phyloP scores from a whole-genome alignment of 1,139 yeast genomes.

The Meyerozyma carpophila region DNA sequence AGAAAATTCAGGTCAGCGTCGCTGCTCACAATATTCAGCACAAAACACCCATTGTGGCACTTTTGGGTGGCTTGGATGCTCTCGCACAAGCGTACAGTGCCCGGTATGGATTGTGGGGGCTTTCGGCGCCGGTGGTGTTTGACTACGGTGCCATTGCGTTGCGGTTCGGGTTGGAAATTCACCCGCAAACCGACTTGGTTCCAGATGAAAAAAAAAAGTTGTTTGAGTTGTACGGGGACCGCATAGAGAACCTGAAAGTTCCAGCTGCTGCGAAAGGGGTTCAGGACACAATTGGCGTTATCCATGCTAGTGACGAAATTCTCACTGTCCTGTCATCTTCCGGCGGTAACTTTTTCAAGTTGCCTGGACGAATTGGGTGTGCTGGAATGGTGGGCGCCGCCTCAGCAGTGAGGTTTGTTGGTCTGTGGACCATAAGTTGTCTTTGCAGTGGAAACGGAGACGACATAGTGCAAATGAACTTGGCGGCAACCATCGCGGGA shows the following conservation, averaged over 20 bases:
- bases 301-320: slow-evolving; percentile 9
- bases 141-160: not conserved
- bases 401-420: slow-evolving; percentile 18
- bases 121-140: not conserved
- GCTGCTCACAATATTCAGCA: not conserved
- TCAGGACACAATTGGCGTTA: slow-evolving; percentile 32
- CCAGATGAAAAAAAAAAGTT: not conserved
- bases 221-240: slow-evolving; percentile 11
- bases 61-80: not conserved
- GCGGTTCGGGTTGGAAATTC: not conserved
- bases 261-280: slow-evolving; percentile 8
- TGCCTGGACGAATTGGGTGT: slow-evolving; percentile 49
- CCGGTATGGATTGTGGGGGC: not conserved
- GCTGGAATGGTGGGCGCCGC: slow-evolving; percentile 48
- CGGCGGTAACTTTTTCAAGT: slow-evolving; percentile 48
- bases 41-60: not conserved
- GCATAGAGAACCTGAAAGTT: not conserved
- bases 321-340: slow-evolving; percentile 30
- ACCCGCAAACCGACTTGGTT: not conserved
- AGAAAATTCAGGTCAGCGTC: not conserved
- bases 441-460: slow-evolving; percentile 57
- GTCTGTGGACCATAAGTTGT: slow-evolving; percentile 21
- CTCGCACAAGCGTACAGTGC: not conserved
- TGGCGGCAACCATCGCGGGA: slow-evolving; percentile 27
- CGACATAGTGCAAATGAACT: slow-evolving; percentile 38